Base-by-base conservation (phyloP, 2,329 filamentous ascomycete species). In the Neonectria neomacrospora region DNA sequence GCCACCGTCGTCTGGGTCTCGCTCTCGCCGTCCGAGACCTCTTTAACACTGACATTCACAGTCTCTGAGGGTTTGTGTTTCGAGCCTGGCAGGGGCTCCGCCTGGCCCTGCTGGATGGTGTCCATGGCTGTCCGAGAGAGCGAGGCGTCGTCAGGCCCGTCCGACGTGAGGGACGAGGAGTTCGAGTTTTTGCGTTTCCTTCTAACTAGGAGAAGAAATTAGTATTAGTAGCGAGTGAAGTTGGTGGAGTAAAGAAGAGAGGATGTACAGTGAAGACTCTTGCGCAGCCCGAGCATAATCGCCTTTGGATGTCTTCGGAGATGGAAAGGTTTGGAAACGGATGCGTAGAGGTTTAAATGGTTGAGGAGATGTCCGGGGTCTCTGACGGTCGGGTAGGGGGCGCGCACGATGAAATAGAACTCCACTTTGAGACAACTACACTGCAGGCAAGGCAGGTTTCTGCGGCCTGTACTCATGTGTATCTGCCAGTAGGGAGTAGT, bases 281-380 rank as follows among this genome's bases (percentile, higher is more conserved):
- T 62, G 41, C 52, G 54, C 50, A 62, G 52, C 12, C 54, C 44
- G 23, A 42, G 54, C 47, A 56, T 62, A 53, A 54, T 62, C 23
- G 59, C 50, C 59, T 57, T 57, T 52, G 41, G 44, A 37, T 37
- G 58, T 30, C 54, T 30, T 41, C 20, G 12, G 22, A 41, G 30
- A 16, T 4, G 26, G 30, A 48, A 42, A 41, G 30, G 7, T 28
- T 28, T 26, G 26, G 20, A 41, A 42, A 28, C 26, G 54, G 42
- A 34, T 26, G 37, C 42, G 30, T 44, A 44, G 45, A 42, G 50
- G 23, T 48, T 39, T 47, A 47, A 50, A 28, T 41, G 47, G 22
- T 22, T 23, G 30, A 12, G 39, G n/a, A 32, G 16, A 14, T 39
- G 41, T 41, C 44, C 20, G 47, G 45, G 16, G 26, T 18, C 5